Conservation (phyloP, 805 yeast species). For the Candida easanensis region DNA sequence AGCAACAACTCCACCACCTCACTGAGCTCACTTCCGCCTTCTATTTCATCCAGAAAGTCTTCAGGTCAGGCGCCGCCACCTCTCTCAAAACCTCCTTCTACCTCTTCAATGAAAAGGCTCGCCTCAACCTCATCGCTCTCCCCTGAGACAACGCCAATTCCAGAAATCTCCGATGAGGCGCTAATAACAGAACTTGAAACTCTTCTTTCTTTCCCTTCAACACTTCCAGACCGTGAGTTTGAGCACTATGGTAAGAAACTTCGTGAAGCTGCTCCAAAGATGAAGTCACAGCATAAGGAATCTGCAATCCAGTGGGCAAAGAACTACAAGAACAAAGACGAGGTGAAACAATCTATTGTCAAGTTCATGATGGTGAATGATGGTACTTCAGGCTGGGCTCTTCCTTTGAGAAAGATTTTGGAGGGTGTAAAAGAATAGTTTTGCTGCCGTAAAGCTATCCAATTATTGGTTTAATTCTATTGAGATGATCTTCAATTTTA, state of each 20-base stretch:
- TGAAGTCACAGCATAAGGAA: constrained; percentile 29
- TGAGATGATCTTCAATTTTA: too few relatives aligned
- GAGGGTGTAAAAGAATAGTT: constrained; percentile 29
- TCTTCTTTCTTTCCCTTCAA: constrained; percentile 29
- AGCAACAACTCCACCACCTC: neutral
- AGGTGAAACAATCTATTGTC: constrained; percentile 36
- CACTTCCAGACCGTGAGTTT: constrained; percentile 41
- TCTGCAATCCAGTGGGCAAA: constrained; percentile 28
- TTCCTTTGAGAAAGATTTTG: constrained; percentile 58
- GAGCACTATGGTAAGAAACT: constrained; percentile 43
- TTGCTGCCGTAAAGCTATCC: neutral
- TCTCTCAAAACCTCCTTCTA: constrained; percentile 6
- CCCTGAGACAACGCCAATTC: neutral
- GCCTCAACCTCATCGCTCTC: neutral
- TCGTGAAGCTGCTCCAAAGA: constrained; percentile 23
- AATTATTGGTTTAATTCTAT: too few relatives aligned
- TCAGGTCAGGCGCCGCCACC: constrained; percentile 3
- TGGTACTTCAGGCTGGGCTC: constrained; percentile 63
- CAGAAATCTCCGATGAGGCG: constrained; percentile 14
- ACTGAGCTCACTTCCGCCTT: neutral
- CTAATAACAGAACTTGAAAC: constrained; percentile 23
- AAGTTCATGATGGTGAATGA: constrained; percentile 56
- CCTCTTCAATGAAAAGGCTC: constrained; percentile 1
- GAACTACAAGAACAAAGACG: constrained; percentile 22
- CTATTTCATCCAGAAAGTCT: neutral